Conservation (phyloP, 1,139 yeast species). For the Saccharomyces hybrid region DNA sequence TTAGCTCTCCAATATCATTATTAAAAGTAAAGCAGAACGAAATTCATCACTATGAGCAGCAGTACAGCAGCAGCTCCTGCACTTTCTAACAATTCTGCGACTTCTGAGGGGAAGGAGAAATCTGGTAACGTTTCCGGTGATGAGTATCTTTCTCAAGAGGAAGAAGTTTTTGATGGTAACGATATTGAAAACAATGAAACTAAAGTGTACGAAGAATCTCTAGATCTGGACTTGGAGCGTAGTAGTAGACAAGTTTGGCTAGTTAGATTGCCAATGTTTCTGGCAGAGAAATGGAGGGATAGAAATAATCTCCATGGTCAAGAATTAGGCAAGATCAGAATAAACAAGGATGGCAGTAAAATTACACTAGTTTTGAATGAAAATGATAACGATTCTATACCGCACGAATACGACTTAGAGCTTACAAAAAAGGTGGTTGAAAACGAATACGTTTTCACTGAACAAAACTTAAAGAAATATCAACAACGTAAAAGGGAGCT, state of each 20-base stretch:
- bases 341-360: constrained; percentile 45
- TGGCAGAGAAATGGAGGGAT: constrained; percentile 76
- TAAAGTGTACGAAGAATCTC: constrained; percentile 43
- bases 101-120: neutral
- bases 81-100: neutral
- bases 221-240: constrained; percentile 51
- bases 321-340: constrained; percentile 74
- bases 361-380: constrained; percentile 54
- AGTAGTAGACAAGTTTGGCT: constrained; percentile 78
- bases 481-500: constrained; percentile 46
- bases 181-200: constrained; percentile 34
- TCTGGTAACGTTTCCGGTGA: constrained; percentile 28
- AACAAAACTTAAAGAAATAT: constrained; percentile 68
- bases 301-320: constrained; percentile 58
- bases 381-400: constrained; percentile 47
- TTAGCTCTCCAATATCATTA: neutral
- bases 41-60: neutral
- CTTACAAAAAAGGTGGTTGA: constrained; percentile 71
- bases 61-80: neutral
- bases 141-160: constrained; percentile 36
- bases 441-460: constrained; percentile 86
- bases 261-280: constrained; percentile 79
- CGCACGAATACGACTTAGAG: constrained; percentile 76
- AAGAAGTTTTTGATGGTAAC: constrained; percentile 38
- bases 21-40: neutral